Conservation (phyloP, 139 green algal species). For the Trebouxia sp. region DNA sequence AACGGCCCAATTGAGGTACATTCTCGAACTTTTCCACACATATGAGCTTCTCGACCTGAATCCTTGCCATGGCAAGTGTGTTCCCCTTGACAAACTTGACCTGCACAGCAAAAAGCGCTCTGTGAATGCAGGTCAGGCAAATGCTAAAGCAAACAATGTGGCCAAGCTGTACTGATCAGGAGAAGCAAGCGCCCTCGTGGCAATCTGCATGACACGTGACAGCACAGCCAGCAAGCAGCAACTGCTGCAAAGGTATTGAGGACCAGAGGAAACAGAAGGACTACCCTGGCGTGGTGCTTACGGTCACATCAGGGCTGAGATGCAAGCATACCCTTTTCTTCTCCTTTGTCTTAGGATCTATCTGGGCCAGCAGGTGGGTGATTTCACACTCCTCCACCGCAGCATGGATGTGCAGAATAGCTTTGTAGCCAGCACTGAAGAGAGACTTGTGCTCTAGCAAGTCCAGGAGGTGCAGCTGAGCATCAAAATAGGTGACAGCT, state of each 20-base stretch:
- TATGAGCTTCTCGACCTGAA: constrained; percentile 79
- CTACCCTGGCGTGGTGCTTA: too few relatives aligned
- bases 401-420: constrained; percentile 86
- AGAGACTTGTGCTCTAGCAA: constrained; percentile 97
- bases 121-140: not conserved
- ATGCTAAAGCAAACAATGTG: not conserved
- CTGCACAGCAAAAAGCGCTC: constrained; percentile 14
- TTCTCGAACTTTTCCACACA: constrained; percentile 90
- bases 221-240: not conserved
- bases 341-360: constrained; percentile 89
- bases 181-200: too few relatives aligned
- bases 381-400: constrained; percentile 96
- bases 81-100: constrained; percentile 78
- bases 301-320: too few relatives aligned
- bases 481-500: constrained; percentile 76
- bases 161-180: too few relatives aligned
- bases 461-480: constrained; percentile 68
- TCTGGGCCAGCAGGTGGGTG: constrained; percentile 72
- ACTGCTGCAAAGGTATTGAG: too few relatives aligned
- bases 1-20: constrained; percentile 84
- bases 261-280: too few relatives aligned
- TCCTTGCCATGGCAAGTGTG: constrained; percentile 53
- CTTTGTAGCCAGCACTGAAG: constrained; percentile 89
- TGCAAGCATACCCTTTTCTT: constrained; percentile 68
- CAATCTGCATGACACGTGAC: too few relatives aligned